Evolutionary conservation across 164 flowering plant genomes (phyloP), one percentile per base, ranked within the genome.

Genomic region (Nelumbo lutea): DNA sequence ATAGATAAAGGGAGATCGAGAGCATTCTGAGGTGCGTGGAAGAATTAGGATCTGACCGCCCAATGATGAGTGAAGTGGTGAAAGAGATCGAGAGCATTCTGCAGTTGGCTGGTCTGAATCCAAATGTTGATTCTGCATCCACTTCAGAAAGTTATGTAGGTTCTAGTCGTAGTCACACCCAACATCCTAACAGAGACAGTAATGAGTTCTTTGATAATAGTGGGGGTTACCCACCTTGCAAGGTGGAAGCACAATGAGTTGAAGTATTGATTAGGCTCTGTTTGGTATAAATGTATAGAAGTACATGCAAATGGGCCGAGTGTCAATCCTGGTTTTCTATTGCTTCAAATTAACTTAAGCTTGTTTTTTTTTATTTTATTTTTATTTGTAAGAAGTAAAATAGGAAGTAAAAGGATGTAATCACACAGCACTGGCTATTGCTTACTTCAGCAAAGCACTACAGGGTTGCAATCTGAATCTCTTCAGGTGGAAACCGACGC

Each of bases 41-140:
- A 70, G 93, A 86, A 55, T 65, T 73, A 2, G 86, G 82, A 44
- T 66, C 51, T 3, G 75, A 79, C 43, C 77, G 93, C 58, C 93
- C 90, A 14, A 64, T 82, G 44, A 86, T 85, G 90, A 78, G 87
- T 42, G 82, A 83, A 7, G 88, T 83, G 42, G 87, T 83, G 73
- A 86, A 82, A 69, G 89, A 86, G 75, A 82, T 88, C n/a, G 93
- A 88, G 73, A 78, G 48, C 73, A 83, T 88, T 6, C 70, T 88
- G 78, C 79, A 80, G 65, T 6, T 78, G 62, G 86, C 84, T 9
- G 77, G 77, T 44, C 1, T 75, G 65, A 80, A 78, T 57, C 77
- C 85, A 2, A 76, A 78, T 56, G 61, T 80, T 45, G 83, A 82
- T 14, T 81, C 90, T 11, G 79, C 86, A 53, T 48, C 85, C 6